Conservation (phyloP, 2,329 filamentous ascomycete species). For the Fusarium cicatricum region DNA sequence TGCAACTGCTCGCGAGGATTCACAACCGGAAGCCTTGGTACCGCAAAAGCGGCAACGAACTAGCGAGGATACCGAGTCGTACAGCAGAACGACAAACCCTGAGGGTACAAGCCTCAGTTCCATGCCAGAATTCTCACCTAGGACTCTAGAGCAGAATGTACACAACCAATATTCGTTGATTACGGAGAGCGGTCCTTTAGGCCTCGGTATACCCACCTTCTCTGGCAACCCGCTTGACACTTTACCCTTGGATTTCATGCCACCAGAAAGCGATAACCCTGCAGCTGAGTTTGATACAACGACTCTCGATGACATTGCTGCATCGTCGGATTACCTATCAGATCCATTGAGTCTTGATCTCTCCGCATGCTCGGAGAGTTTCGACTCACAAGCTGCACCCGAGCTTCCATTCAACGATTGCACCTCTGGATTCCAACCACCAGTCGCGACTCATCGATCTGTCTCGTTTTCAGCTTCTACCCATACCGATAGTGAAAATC, state of each 20-base stretch:
- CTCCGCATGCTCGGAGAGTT: slow-evolving; percentile 5
- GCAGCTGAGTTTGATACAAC: slow-evolving; percentile 1
- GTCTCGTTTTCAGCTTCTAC: slow-evolving; percentile 3
- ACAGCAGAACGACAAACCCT: not conserved
- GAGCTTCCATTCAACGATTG: slow-evolving; percentile 12
- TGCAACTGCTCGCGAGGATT: slow-evolving; percentile 6
- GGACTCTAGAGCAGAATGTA: not conserved
- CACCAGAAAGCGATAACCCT: not conserved
- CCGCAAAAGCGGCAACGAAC: slow-evolving; percentile 18
- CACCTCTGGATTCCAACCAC: not conserved
- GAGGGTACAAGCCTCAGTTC: not conserved
- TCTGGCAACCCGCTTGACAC: not conserved
- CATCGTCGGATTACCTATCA: not conserved
- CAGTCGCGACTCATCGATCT: not conserved
- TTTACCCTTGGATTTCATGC: not conserved
- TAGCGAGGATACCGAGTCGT: not conserved
- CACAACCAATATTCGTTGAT: not conserved
- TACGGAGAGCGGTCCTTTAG: not conserved
- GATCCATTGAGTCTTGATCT: not conserved
- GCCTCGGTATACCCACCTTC: not conserved
- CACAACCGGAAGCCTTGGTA: not conserved
- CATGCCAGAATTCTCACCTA: not conserved
- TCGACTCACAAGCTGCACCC: not conserved
- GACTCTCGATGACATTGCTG: slow-evolving; percentile 1
- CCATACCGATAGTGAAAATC: not conserved